Percentiles rank a stretch among this genome's conserved stretches.
Conservation (phyloP, 352 stramenopile species). For the Phytophthora aleatoria region DNA sequence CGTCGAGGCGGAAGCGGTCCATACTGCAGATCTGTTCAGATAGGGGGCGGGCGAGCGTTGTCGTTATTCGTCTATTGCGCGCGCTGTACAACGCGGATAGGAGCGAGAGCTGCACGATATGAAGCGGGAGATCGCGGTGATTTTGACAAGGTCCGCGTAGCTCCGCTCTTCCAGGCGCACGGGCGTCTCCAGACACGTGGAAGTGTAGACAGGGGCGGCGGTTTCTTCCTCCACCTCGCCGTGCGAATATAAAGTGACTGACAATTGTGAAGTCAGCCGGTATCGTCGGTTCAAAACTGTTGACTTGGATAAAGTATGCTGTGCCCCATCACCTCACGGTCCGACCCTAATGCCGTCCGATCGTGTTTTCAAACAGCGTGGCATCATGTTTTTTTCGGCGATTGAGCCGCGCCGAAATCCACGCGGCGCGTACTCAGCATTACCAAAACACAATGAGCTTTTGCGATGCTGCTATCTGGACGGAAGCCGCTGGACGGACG, state of each 20-base stretch:
- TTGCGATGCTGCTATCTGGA: conserved; percentile 15
- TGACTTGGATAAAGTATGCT: conserved; percentile 30
- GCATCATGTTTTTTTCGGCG: background rate
- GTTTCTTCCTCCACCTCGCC: conserved; percentile 24
- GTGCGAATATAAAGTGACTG: conserved; percentile 19
- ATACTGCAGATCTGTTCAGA: conserved; percentile 37
- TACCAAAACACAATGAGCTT: background rate
- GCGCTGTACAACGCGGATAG: conserved; percentile 4
- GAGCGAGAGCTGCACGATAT: conserved; percentile 2
- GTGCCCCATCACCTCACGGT: conserved; percentile 17
- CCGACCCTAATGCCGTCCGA: conserved; percentile 34
- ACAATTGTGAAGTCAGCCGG: conserved; percentile 25
- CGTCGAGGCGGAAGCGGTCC: conserved; percentile 84
- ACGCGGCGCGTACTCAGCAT: background rate
- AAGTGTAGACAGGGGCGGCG: conserved; percentile 5
- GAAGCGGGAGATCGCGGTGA: conserved; percentile 3
- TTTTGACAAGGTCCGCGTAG: background rate
- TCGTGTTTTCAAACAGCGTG: conserved; percentile 25
- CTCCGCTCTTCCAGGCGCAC: background rate
- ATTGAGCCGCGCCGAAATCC: background rate
- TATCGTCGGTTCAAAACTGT: conserved; percentile 20
- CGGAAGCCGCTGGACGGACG: too few species aligned
- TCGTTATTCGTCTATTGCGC: conserved; percentile 5
- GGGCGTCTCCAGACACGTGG: conserved; percentile 15
- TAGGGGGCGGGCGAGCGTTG: background rate